Evolutionary conservation across 495 filamentous ascomycete species (phyloP).

Genomic region (Tuber brumale): DNA sequence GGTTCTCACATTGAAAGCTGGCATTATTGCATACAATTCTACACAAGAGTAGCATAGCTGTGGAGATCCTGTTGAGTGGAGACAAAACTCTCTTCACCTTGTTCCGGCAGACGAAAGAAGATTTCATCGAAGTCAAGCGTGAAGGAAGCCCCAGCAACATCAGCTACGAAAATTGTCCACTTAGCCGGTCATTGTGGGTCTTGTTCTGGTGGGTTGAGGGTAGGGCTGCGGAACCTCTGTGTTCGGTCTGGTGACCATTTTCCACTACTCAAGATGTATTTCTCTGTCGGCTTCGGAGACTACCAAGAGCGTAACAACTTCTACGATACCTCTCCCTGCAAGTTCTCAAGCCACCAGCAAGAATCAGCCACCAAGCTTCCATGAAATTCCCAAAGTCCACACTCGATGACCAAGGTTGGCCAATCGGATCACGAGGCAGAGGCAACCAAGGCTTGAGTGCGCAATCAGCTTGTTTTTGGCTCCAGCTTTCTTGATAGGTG

Average conservation of each 20-base stretch:
- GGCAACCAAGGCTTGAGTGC: too few relatives aligned
- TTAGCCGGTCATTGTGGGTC: background rate
- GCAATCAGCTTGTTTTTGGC: too few relatives aligned
- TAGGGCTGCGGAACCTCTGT: background rate
- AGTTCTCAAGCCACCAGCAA: constrained; percentile 15
- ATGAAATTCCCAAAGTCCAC: constrained; percentile 5
- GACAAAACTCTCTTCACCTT: constrained; percentile 11
- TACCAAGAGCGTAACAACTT: constrained; percentile 6
- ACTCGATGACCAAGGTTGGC: too few relatives aligned
- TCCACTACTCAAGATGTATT: constrained; percentile 8
- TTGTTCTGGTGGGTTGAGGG: background rate
- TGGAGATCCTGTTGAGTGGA: constrained; percentile 6
- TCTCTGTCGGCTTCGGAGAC: background rate
- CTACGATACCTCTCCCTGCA: background rate
- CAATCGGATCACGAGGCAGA: too few relatives aligned
- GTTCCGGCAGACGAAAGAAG: constrained; percentile 7
- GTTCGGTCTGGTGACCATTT: background rate
- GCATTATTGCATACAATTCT: background rate
- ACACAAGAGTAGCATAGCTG: background rate
- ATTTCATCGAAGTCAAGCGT: constrained; percentile 6
- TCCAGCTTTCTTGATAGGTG: too few relatives aligned
- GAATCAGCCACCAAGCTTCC: constrained; percentile 1
- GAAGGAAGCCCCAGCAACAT: background rate
- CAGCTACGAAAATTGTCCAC: background rate
- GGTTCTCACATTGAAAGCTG: background rate